Base-by-base conservation (phyloP, 2,329 filamentous ascomycete genomes). In the Alternaria metachromatica region DNA sequence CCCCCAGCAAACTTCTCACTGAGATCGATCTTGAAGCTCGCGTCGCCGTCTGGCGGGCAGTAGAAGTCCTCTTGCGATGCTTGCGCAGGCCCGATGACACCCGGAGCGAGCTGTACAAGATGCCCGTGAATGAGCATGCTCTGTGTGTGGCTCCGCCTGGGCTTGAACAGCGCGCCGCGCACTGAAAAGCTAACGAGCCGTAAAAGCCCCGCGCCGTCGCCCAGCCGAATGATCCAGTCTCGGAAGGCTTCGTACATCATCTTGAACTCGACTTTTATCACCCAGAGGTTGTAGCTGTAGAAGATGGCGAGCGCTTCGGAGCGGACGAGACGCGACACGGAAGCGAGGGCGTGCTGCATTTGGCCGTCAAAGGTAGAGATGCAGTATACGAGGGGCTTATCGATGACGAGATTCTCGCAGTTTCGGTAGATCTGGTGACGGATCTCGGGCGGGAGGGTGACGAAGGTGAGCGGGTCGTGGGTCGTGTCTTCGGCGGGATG, bases 181-280 rank as follows among this genome's bases (percentile, higher is more conserved):
- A 80, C 77, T 4, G 74, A 73, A 30, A 80, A 64, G 51, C 67
- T 75, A 20, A 80, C 70, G 13, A 79, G 67, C 3, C 79, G 74
- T 3, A 80, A 68, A 9, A 64, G 58, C 3, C 70, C 67, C 3
- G 77, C 78, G 26, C 73, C 73, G 37, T 76, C 70, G 48, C 77
- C 77, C 0, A 80, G 70, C 9, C 73, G 67, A 50, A 75, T 75
- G 65, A 80, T 80, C 79, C 79, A 80, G 64, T 76, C 72, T 54
- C 72, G 76, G 66, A 80, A 80, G 43, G 74, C 76, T 63, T 80
- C 78, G 67, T 80, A 80, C 73, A 80, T 80, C 70, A 80, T 76
- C 10, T 72, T 71, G 66, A 78, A 80, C 62, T 80, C 79, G 15
- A 79, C 75, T 60, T 80, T 80, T 69, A 80, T 76, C 59, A 76